Conservation (phyloP, 2,329 filamentous ascomycete genomes). For the Aureobasidium subglaciale region DNA sequence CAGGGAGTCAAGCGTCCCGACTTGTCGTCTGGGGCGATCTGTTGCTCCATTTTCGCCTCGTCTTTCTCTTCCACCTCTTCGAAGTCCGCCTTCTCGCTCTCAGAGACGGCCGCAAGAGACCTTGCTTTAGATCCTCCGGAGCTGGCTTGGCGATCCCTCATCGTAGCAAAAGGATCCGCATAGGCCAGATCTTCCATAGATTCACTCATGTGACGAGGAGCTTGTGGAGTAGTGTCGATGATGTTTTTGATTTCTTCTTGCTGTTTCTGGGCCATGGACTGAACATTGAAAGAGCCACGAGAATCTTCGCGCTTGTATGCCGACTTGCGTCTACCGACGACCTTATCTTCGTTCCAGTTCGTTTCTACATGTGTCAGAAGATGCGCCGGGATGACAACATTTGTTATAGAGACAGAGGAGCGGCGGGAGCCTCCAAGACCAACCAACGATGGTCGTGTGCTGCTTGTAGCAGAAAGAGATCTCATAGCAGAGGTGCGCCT, state of each 20-base stretch:
- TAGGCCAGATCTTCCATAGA: not conserved
- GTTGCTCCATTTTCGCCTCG: not conserved
- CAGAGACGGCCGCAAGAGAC: constrained; percentile 6
- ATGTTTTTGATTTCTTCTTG: constrained; percentile 10
- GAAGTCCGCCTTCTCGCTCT: not conserved
- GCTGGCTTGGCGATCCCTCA: constrained; percentile 1
- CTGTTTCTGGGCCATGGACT: constrained; percentile 8
- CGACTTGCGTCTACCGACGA: constrained; percentile 12
- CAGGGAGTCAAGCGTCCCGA: not conserved
- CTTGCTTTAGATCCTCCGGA: not conserved
- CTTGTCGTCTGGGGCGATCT: not conserved
- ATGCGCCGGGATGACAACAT: constrained; percentile 13
- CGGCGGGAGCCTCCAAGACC: constrained; percentile 3
- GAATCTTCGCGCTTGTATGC: constrained; percentile 1
- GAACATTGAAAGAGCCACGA: constrained; percentile 2
- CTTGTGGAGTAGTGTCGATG: constrained; percentile 4
- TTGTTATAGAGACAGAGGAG: constrained; percentile 9
- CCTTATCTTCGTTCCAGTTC: constrained; percentile 9
- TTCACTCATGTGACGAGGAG: not conserved
- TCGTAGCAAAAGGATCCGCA: constrained; percentile 1
- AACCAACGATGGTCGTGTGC: not conserved
- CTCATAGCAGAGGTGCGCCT: not conserved
- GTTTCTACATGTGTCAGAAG: constrained; percentile 6
- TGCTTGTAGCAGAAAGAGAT: not conserved
- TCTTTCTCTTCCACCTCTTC: not conserved